A percentile compares a stretch with the other conserved stretches of the same genome.
Conservation (phyloP, 768 basidiomycete species). For the Boletus patriciae region DNA sequence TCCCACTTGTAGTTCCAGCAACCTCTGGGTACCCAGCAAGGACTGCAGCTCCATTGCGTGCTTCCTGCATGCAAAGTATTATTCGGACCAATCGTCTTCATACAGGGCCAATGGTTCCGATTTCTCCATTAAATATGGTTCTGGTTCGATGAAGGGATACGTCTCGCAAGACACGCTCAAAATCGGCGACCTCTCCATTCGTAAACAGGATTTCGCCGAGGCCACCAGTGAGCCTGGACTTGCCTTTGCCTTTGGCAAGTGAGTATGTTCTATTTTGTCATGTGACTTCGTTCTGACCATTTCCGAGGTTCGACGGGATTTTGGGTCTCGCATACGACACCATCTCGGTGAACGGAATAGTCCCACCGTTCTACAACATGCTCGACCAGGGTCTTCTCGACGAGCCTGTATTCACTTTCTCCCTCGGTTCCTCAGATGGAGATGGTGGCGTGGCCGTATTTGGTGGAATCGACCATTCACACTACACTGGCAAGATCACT, state of each 20-base stretch:
- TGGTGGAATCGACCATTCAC: slow-evolving; percentile 78
- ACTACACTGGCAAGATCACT: slow-evolving; percentile 75
- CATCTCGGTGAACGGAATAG: slow-evolving; percentile 90
- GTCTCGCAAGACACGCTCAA: slow-evolving; percentile 79
- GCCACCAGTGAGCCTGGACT: slow-evolving; percentile 95
- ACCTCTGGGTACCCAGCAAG: slow-evolving; percentile 89
- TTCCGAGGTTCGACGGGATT: slow-evolving; percentile 86
- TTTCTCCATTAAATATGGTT: slow-evolving; percentile 92
- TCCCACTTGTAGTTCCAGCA: slow-evolving; percentile 63
- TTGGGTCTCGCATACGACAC: slow-evolving; percentile 93
- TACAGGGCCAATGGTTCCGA: slow-evolving; percentile 87
- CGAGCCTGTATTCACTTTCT: slow-evolving; percentile 90
- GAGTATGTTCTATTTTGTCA: slow-evolving; percentile 30
- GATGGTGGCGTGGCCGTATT: slow-evolving; percentile 92
- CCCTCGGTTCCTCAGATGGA: slow-evolving; percentile 78
- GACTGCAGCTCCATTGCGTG: slow-evolving; percentile 87
- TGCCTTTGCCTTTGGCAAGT: slow-evolving; percentile 96
- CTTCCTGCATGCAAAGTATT: slow-evolving; percentile 93
- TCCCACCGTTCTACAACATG: slow-evolving; percentile 95
- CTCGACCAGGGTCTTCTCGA: slow-evolving; percentile 79
- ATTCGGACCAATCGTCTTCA: slow-evolving; percentile 72
- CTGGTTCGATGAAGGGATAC: slow-evolving; percentile 95
- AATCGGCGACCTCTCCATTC: slow-evolving; percentile 82
- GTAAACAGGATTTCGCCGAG: slow-evolving; percentile 86
- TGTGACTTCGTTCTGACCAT: neutral